Evolutionary conservation across 2,329 filamentous ascomycete species (phyloP).

Genomic region (Cladosporium sp.): DNA sequence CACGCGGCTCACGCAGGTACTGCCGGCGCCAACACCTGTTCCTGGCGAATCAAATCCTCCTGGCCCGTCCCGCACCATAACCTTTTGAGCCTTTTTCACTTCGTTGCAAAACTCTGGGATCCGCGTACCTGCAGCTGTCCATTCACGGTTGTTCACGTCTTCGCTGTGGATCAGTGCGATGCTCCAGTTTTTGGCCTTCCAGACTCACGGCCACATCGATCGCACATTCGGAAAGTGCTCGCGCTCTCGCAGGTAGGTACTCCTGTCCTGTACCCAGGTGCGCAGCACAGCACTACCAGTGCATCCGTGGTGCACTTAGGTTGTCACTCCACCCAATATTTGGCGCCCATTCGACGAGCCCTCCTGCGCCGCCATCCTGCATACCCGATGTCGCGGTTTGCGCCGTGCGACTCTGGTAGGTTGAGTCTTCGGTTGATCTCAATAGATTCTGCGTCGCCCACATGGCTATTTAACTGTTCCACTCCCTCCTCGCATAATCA

Average conservation of each 20-base stretch:
- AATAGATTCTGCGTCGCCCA: neutral
- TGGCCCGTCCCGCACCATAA: conserved; percentile 3
- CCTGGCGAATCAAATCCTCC: conserved; percentile 2
- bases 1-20: conserved; percentile 12
- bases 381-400: conserved; percentile 11
- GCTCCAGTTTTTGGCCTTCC: neutral
- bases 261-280: no score
- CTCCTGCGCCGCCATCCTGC: neutral
- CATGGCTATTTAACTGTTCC: conserved; percentile 2
- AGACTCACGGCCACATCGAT: conserved; percentile 3
- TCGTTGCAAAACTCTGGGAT: neutral
- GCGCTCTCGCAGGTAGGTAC: no score
- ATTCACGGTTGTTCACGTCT: conserved; percentile 8
- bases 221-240: conserved; percentile 8
- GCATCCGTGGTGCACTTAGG: neutral
- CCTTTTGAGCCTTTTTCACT: neutral
- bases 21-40: conserved; percentile 2
- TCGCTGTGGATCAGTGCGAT: conserved; percentile 2
- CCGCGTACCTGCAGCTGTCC: conserved; percentile 12
- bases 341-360: conserved; percentile 8
- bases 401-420: conserved; percentile 11
- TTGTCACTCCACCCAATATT: conserved; percentile 4
- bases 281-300: neutral
- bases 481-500: neutral
- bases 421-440: neutral